Evolutionary conservation across 768 basidiomycete genomes (phyloP), one percentile per base, ranked within the genome.

Genomic region (Rubroboletus pulcherrimus): DNA sequence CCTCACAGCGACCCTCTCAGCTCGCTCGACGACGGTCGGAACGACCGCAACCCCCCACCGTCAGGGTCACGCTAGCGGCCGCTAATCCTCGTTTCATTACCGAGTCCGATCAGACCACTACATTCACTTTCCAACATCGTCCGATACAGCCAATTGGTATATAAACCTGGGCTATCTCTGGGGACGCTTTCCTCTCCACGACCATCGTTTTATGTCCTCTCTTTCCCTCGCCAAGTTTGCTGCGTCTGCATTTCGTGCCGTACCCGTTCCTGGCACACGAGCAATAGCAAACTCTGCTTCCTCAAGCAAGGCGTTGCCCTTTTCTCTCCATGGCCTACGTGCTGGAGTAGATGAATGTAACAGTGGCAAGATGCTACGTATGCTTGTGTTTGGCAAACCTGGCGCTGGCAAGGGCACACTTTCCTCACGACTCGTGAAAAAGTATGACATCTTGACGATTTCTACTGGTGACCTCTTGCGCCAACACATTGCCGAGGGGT

Each of bases 391-490:
- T 62, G 81, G 81, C 8, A 83, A 83, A 66, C 81, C 79, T 2
- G 88, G 88, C 29, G 82, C 87, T 45, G 89, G 89, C 54, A 91
- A 96, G 75, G 93, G 93, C 34, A 96, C 93, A 0, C 78, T 94
- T 40, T 80, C 88, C 2, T 77, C 81, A 15, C 80, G 87, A 41
- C 80, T 96, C 30, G 83, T 90, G 54, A 80, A 84, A 59, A 89
- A 91, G 69, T 93, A 91, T 67, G 85, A 91, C 65, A 82, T 95
- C 50, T 62, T 86, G 41, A 80, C 85, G 8, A 72, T 95, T 47
- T 92, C 89, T 8, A 89, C 89, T 2, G 93, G 93, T 9, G 93
- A 97, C 68, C 75, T 95, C 38, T 74, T 97, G 62, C 78, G 93
- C 59, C 86, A 89, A 59, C 89, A 97, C 61, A 93, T 97, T 56